phyloP scores from a whole-genome alignment of 108 stramenopile genomes.

The Nitzschia sp. region DNA sequence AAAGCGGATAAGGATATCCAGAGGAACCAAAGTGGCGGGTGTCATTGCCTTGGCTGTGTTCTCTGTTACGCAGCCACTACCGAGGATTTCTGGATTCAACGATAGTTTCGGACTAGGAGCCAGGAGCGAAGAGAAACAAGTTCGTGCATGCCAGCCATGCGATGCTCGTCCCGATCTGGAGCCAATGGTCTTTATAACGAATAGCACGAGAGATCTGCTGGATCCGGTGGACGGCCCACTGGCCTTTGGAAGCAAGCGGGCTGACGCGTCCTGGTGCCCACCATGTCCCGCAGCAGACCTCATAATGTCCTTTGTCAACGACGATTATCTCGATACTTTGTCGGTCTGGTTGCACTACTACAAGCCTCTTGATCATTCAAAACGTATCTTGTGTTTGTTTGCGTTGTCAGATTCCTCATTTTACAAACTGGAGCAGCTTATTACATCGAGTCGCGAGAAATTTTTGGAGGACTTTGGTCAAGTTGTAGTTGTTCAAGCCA shows the following conservation, averaged over 20 bases:
- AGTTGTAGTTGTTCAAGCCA: neutral
- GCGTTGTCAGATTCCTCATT: neutral
- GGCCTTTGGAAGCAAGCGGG: constrained; percentile 1
- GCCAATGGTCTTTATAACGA: neutral
- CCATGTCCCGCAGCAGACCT: neutral
- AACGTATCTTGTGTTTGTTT: neutral
- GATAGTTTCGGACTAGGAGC: neutral
- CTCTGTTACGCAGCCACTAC: neutral
- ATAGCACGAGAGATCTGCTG: neutral
- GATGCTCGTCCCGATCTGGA: neutral
- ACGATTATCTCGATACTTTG: constrained; percentile 1
- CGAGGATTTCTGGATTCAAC: neutral
- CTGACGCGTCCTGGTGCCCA: neutral
- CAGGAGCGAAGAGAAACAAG: neutral
- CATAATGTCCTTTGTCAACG: constrained; percentile 1
- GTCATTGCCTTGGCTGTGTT: neutral
- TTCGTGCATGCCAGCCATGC: neutral
- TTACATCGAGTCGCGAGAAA: neutral
- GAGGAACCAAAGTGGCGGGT: neutral
- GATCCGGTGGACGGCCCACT: neutral
- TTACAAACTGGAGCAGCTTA: neutral
- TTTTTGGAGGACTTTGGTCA: constrained; percentile 1
- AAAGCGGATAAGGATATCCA: neutral
- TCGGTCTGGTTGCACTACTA: constrained; percentile 1
- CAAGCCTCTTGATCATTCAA: neutral